A percentile compares a stretch with the other conserved stretches of the same genome.
Conservation (phyloP, 352 stramenopile genomes). For the Albugo laibachii region DNA sequence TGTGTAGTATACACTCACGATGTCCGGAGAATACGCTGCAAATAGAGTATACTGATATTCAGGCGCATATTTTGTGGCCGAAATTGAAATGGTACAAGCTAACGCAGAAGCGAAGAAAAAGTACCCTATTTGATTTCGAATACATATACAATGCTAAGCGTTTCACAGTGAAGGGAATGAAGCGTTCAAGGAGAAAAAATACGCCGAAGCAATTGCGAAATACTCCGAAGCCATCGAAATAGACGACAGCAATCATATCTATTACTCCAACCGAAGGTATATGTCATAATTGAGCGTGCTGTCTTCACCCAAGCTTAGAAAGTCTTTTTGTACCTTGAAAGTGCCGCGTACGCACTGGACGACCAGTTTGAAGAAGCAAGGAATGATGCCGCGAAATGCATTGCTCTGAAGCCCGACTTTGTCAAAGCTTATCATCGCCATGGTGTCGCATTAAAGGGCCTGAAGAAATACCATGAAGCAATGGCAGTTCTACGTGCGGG, state of each 20-base stretch:
- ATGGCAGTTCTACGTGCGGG: conserved; percentile 48
- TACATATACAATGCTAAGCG: not conserved
- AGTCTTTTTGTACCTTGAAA: conserved; percentile 7
- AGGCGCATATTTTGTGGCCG: not conserved
- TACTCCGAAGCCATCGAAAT: conserved; percentile 86
- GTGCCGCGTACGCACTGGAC: conserved; percentile 41
- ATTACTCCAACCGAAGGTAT: conserved; percentile 86
- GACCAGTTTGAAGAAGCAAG: conserved; percentile 68
- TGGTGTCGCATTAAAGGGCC: conserved; percentile 78
- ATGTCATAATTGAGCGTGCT: not conserved
- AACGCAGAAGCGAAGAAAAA: conserved; percentile 10
- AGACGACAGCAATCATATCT: conserved; percentile 80
- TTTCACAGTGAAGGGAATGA: conserved; percentile 80
- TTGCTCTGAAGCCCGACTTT: conserved; percentile 84
- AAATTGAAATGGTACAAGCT: conserved; percentile 1
- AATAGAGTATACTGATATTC: too few species aligned
- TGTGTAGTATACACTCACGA: too few species aligned
- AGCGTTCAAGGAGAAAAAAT: conserved; percentile 86
- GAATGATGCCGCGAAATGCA: conserved; percentile 74
- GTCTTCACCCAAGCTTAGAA: not conserved
- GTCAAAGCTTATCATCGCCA: conserved; percentile 92
- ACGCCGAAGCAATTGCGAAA: conserved; percentile 73
- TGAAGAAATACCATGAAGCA: conserved; percentile 67
- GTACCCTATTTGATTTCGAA: not conserved
- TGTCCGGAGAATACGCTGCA: too few species aligned